A percentile compares a stretch with the other conserved stretches of the same genome.
These are phyloP conservation scores for Mycena citricolor DNA, from an alignment of 1,284 basidiomycete genomes.

Conservation along the genomic window DNA sequence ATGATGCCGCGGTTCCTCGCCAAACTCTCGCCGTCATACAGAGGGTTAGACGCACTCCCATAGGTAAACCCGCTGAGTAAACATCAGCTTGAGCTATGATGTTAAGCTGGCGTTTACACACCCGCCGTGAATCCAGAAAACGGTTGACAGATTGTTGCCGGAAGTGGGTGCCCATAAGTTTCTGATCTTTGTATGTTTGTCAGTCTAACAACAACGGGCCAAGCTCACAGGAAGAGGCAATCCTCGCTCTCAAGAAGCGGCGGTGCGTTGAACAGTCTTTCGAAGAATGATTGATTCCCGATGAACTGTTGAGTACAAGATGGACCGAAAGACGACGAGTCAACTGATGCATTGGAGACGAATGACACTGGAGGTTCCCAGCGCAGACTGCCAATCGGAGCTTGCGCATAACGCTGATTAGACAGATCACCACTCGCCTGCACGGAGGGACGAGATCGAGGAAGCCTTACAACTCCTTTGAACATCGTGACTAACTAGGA, in stretches of 20 bases:
- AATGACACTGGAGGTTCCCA: conserved; percentile 18
- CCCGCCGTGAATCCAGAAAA: conserved; percentile 14
- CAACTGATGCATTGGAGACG: conserved; percentile 2
- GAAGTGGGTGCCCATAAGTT: conserved; percentile 5
- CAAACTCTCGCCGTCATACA: conserved; percentile 18
- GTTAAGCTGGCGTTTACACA: background rate
- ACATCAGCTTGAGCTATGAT: background rate
- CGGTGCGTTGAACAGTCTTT: conserved; percentile 15
- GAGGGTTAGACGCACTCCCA: conserved; percentile 9
- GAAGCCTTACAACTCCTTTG: no score
- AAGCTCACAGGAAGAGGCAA: conserved; percentile 17
- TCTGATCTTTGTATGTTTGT: background rate
- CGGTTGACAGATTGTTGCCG: background rate
- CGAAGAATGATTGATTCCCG: background rate
- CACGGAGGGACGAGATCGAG: no score
- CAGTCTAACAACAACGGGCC: background rate
- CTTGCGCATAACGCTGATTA: conserved; percentile 8
- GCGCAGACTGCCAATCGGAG: conserved; percentile 4
- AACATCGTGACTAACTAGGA: no score
- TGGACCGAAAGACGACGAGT: conserved; percentile 12
- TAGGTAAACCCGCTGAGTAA: conserved; percentile 12
- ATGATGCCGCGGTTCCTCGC: conserved; percentile 14
- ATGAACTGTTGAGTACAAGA: conserved; percentile 19
- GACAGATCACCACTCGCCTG: no score
- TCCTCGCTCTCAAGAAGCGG: conserved; percentile 16